A percentile compares a stretch with the other conserved stretches of the same genome.
Evolutionary conservation across 2,329 filamentous ascomycete species (phyloP).

Genomic region (Didymosphaeria variabile): DNA sequence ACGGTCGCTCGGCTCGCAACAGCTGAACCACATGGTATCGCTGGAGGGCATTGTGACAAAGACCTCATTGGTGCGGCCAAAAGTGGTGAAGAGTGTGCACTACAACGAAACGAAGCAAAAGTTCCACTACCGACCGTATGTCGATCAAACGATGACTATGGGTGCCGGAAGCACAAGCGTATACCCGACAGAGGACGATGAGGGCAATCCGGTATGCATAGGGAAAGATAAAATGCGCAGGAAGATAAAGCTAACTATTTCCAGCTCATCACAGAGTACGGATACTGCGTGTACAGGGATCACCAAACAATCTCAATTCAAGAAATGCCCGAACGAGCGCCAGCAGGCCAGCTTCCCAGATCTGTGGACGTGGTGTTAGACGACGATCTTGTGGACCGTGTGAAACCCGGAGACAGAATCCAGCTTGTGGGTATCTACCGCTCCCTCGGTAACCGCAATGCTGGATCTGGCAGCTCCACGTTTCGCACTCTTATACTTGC

Average conservation of each 20-base stretch:
- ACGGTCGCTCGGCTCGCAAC: constrained; percentile 84
- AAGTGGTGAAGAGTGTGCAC: constrained; percentile 98
- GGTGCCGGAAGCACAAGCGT: constrained; percentile 89
- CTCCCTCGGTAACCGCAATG: constrained; percentile 93
- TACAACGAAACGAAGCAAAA: constrained; percentile 88
- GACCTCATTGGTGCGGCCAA: constrained; percentile 92
- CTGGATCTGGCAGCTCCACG: constrained; percentile 85
- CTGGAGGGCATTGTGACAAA: constrained; percentile 97
- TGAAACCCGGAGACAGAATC: constrained; percentile 94
- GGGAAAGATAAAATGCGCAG: not conserved
- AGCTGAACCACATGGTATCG: constrained; percentile 96
- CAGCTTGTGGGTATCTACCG: constrained; percentile 97
- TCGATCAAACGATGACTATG: constrained; percentile 94
- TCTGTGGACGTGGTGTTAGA: constrained; percentile 97
- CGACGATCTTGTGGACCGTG: constrained; percentile 92
- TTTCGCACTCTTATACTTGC: constrained; percentile 95
- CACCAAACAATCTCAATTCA: constrained; percentile 98
- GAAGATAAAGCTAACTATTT: not conserved
- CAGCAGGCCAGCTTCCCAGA: constrained; percentile 91
- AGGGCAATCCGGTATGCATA: constrained; percentile 76
- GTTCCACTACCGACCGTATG: constrained; percentile 90
- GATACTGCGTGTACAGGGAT: constrained; percentile 93
- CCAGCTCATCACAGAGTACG: constrained; percentile 88
- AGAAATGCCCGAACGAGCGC: constrained; percentile 97
- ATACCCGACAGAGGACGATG: constrained; percentile 91